Evolutionary conservation across 1,139 yeast genomes (phyloP), one percentile per base, ranked within the genome.

Genomic region (Yamadazyma oceani): DNA sequence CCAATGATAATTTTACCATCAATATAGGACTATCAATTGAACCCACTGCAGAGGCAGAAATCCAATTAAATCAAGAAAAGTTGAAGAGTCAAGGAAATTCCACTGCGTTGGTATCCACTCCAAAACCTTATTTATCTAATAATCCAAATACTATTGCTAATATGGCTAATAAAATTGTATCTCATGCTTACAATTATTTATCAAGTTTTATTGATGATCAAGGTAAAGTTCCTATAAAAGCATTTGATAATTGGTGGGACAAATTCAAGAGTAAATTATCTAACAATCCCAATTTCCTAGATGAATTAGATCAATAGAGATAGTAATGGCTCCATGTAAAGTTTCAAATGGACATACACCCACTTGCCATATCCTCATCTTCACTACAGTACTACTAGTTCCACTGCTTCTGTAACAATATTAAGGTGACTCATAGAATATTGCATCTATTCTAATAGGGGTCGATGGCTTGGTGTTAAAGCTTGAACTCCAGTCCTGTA

Each of bases 241-340:
- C 83, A 33, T 90, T 92, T 54, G 95, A 92, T 57, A 83, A 79
- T 26, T 92, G 99, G 99, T 90, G 98, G 97, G 82, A 76, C 45
- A 92, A 89, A 62, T 94, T 92, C 64, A 85, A 78, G 58, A 64
- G 77, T 11, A 82, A 85, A 54, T 55, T 92, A 40, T 73, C 78
- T 13, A 82, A 82, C 45, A 94, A 94, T 56, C 97, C 97, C 1
- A 78, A 77, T 39, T 92, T 88, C 54, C 62, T 92, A 36, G 87
- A 86, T 44, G 64, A 61, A 21, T 42, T 66, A 29, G 48, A 46
- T 15, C 11, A 34, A 8, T 32, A 25, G 13, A 8, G 6, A 9
- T 6, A 21, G 10, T 10, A 21, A 21, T 10, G 9, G 10, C 23
- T 21, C 23, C 23, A 21, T 10, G 10, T 21, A 8, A 21, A 21